phyloP scores from a whole-genome alignment of 495 filamentous ascomycete genomes.

The Penicillium pancosmium region DNA sequence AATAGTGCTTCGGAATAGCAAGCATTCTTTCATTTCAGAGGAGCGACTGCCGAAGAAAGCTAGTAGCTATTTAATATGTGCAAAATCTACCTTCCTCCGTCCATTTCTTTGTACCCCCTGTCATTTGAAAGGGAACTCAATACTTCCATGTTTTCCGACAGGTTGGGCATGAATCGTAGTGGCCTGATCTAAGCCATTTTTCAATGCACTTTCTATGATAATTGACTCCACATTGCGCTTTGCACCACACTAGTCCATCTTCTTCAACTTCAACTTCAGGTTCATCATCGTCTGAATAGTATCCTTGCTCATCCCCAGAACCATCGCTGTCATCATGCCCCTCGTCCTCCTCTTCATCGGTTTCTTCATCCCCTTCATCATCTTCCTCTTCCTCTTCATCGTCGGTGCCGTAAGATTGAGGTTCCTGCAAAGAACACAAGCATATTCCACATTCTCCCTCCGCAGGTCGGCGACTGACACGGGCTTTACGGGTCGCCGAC shows the following conservation, averaged over 20 bases:
- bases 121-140: background rate
- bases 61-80: background rate
- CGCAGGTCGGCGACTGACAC: conserved; percentile 47
- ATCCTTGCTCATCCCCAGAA: background rate
- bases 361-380: background rate
- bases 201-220: conserved; percentile 69
- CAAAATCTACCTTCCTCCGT: too few species aligned
- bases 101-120: background rate
- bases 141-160: conserved; percentile 20
- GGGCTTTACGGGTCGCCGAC: too few species aligned
- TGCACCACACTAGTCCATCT: conserved; percentile 66
- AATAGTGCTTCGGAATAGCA: background rate
- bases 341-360: background rate
- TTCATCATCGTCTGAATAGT: background rate
- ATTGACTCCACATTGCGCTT: conserved; percentile 70
- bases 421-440: conserved; percentile 31
- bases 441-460: conserved; percentile 78
- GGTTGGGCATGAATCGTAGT: conserved; percentile 17
- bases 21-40: background rate
- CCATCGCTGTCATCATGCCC: background rate
- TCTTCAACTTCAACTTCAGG: background rate
- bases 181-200: conserved; percentile 54
- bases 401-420: background rate
- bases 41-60: background rate
- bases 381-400: background rate